phyloP scores from a whole-genome alignment of 1,284 basidiomycete genomes.

The Melampsora americana region DNA sequence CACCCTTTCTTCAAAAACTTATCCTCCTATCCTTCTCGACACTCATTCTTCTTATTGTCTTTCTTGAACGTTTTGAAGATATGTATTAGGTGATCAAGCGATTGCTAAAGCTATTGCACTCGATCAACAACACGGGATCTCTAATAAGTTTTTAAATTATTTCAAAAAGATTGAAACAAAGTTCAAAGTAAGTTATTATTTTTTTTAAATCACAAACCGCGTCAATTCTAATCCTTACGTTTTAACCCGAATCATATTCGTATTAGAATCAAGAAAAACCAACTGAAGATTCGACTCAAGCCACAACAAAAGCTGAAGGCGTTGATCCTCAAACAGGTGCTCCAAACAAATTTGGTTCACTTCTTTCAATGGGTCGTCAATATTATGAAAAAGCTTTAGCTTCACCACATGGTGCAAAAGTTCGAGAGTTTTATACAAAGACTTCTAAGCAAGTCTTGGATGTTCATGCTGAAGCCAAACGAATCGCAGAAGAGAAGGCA shows the following conservation, averaged over 20 bases:
- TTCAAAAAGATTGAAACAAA: constrained; percentile 67
- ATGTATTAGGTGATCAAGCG: constrained; percentile 72
- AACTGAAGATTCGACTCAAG: neutral
- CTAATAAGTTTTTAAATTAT: constrained; percentile 73
- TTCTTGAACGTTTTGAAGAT: constrained; percentile 56
- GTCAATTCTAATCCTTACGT: too few relatives aligned
- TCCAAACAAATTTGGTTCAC: constrained; percentile 4
- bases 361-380: constrained; percentile 50
- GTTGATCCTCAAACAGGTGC: neutral
- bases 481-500: constrained; percentile 64
- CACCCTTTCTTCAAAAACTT: neutral
- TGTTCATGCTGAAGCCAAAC: constrained; percentile 80
- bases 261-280: constrained; percentile 31
- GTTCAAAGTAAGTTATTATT: neutral
- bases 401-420: constrained; percentile 60
- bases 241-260: too few relatives aligned
- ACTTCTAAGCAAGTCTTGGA: constrained; percentile 76
- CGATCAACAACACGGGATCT: constrained; percentile 80
- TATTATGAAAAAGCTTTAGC: constrained; percentile 74
- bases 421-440: constrained; percentile 67
- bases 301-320: neutral
- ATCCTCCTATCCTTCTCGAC: neutral
- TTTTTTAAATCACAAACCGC: too few relatives aligned
- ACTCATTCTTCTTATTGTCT: neutral
- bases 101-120: constrained; percentile 81